Evolutionary conservation across 2,329 filamentous ascomycete species (phyloP).

Genomic region (Epichloe aotearoae): DNA sequence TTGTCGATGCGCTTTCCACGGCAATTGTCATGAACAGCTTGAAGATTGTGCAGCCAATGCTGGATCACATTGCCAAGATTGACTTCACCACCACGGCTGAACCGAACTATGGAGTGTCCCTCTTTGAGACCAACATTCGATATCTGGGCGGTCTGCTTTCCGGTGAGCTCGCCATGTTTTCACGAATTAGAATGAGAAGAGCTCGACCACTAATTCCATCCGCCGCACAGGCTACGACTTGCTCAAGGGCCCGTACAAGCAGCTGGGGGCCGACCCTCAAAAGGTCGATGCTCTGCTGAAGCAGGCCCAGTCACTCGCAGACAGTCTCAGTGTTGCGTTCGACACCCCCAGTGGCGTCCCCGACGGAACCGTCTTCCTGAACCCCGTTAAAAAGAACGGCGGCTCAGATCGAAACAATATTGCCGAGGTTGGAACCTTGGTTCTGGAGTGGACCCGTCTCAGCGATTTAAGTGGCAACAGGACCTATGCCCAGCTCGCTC

Average conservation of each 20-base stretch:
- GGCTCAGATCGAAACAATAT: conserved; percentile 51
- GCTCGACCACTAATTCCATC: not conserved
- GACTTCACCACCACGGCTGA: conserved; percentile 49
- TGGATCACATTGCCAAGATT: conserved; percentile 57
- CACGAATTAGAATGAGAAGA: not conserved
- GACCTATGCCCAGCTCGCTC: conserved; percentile 52
- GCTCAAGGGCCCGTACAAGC: conserved; percentile 49
- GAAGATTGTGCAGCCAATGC: conserved; percentile 54
- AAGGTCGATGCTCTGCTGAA: conserved; percentile 45
- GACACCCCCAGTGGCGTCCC: conserved; percentile 64
- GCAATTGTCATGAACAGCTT: conserved; percentile 63
- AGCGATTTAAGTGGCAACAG: conserved; percentile 59
- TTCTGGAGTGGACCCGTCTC: conserved; percentile 74
- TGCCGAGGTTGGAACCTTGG: conserved; percentile 63
- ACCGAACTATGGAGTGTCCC: conserved; percentile 42
- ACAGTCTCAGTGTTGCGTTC: conserved; percentile 66
- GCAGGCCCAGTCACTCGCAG: conserved; percentile 57
- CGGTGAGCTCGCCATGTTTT: conserved; percentile 26
- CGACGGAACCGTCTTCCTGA: conserved; percentile 52
- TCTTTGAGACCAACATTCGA: conserved; percentile 86
- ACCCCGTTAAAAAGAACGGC: conserved; percentile 31
- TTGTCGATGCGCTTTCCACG: conserved; percentile 68
- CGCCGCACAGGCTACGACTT: conserved; percentile 48
- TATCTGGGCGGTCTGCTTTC: conserved; percentile 73
- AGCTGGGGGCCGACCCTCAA: conserved; percentile 28